Evolutionary conservation across 768 basidiomycete species (phyloP).

Genomic region (Phaffia australis): DNA sequence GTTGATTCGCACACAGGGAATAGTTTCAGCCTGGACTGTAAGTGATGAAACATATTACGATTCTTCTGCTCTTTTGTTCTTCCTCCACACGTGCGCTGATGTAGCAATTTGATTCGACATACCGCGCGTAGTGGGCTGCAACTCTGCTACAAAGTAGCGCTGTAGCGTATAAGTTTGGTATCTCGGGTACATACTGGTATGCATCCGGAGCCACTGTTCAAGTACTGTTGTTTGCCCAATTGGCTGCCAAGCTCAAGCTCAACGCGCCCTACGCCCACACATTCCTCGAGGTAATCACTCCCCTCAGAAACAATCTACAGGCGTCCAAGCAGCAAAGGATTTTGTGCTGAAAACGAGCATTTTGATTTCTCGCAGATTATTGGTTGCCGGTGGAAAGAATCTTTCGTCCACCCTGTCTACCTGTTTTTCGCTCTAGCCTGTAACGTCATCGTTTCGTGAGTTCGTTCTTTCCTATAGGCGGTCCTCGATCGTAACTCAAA

Average conservation of each 20-base stretch:
- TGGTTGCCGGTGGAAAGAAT: slow-evolving; percentile 55
- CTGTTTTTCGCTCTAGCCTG: slow-evolving; percentile 85
- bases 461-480: neutral
- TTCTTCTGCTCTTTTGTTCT: slow-evolving; percentile 38
- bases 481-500: neutral
- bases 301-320: neutral
- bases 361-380: slow-evolving; percentile 68
- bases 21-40: slow-evolving; percentile 59
- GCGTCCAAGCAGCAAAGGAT: too few species aligned
- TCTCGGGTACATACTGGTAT: slow-evolving; percentile 69
- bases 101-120: neutral
- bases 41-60: slow-evolving; percentile 57
- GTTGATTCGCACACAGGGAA: slow-evolving; percentile 2
- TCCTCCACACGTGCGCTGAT: slow-evolving; percentile 27
- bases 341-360: slow-evolving; percentile 53
- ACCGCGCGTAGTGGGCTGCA: slow-evolving; percentile 8
- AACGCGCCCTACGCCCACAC: slow-evolving; percentile 55
- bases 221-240: slow-evolving; percentile 78
- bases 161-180: slow-evolving; percentile 73
- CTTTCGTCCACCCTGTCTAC: slow-evolving; percentile 64
- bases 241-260: slow-evolving; percentile 81
- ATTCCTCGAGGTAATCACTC: slow-evolving; percentile 10
- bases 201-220: slow-evolving; percentile 72
- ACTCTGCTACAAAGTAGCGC: slow-evolving; percentile 61
- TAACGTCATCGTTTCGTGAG: slow-evolving; percentile 70